Evolutionary conservation across 2,329 filamentous ascomycete genomes (phyloP).

Genomic region (Fusarium hostae): DNA sequence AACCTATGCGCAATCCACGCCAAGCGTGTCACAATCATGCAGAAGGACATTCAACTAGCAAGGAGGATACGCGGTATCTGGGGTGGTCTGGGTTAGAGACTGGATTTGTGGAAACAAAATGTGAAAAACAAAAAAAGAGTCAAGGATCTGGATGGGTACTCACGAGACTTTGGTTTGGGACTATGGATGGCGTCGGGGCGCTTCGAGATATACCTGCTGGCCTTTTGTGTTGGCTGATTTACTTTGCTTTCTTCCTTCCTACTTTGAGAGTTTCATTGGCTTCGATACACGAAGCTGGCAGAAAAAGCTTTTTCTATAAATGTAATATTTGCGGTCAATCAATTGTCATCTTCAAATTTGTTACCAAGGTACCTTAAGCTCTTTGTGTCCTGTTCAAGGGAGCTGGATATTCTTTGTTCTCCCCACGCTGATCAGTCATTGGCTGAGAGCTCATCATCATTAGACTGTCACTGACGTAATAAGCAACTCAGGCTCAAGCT

Average conservation of each 20-base stretch:
- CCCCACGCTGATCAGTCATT: conserved; percentile 33
- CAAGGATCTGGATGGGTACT: conserved; percentile 2
- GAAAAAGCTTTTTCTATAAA: neutral
- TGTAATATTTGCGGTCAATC: conserved; percentile 19
- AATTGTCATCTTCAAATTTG: conserved; percentile 9
- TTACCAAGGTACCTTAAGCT: neutral
- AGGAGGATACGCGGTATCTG: conserved; percentile 81
- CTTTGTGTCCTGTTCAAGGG: neutral
- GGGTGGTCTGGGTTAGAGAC: conserved; percentile 70
- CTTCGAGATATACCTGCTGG: conserved; percentile 41
- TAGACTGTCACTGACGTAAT: conserved; percentile 37
- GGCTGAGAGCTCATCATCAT: conserved; percentile 25
- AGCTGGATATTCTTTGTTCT: conserved; percentile 26
- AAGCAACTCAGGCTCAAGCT: conserved; percentile 21
- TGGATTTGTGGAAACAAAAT: neutral
- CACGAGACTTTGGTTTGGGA: conserved; percentile 24
- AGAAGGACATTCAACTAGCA: conserved; percentile 96
- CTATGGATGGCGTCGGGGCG: conserved; percentile 33
- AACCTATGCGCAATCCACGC: conserved; percentile 98
- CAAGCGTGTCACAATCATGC: conserved; percentile 96
- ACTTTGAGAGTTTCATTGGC: neutral
- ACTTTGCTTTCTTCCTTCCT: conserved; percentile 12
- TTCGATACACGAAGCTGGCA: neutral
- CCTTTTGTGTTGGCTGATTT: conserved; percentile 24
- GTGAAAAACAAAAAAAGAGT: neutral